Base-by-base conservation (phyloP, 352 stramenopile species). In the Phytophthora fragariae region DNA sequence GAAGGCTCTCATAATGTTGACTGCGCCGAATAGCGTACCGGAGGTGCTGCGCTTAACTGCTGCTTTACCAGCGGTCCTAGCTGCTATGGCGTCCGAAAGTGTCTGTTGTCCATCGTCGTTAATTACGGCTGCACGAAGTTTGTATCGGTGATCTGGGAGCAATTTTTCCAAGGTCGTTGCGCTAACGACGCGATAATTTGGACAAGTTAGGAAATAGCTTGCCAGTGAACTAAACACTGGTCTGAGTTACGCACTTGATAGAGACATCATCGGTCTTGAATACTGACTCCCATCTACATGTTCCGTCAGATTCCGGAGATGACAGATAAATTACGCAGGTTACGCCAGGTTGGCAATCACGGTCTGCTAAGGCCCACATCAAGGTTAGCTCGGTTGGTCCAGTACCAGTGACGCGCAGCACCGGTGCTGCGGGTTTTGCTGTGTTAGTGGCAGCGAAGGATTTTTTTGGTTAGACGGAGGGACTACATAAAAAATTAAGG, bases 131-230 rank as follows among this genome's bases (percentile, higher is more conserved):
- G 44, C 49, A 15, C 72, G 72, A 57, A 79, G 35, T 41, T 75
- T 74, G 33, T 79, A 79, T 35, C 70, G 65, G 46, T 73, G 64
- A 47, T 77, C 59, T 50, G 65, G 58, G 33, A 63, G 10, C 49
- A 77, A 61, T 1, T 70, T 63, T 24, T 55, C 41, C 21, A 77
- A 12, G 8, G 37, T 70, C 2, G 70, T 73, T 17, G 59, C 70
- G 41, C 70, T 77, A 62, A 49, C 12, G 3, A 9, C 37, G 15
- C 37, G 5, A 44, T 12, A 11, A 39, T 10, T 39, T 44, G 12
- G 12, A 5, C 37, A 44, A 12, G 37, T 44, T 12, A 52, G 44
- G 44, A 15, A 46, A 46, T 10, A 46, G 37, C 9, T 46, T 46
- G 37, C 9, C 12, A 46, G 12, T 14, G 37, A 46, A 15, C 37